phyloP scores from a whole-genome alignment of 208 protist species.

The Leishmania arabica region DNA sequence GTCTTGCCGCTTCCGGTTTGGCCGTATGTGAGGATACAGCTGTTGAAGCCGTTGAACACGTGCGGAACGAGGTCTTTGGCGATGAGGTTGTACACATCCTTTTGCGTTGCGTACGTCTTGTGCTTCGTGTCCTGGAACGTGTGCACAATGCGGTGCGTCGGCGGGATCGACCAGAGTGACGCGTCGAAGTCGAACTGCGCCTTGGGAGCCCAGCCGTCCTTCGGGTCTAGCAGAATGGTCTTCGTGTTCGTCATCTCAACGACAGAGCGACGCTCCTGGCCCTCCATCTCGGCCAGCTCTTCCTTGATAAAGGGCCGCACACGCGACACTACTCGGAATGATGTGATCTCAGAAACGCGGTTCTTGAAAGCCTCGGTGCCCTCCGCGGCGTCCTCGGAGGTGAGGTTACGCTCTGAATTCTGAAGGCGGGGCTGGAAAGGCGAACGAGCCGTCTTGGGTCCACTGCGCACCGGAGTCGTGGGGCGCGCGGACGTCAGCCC shows the following conservation, averaged over 20 bases:
- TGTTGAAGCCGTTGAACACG: slow-evolving; percentile 93
- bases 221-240: slow-evolving; percentile 88
- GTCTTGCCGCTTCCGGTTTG: slow-evolving; percentile 94
- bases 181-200: slow-evolving; percentile 91
- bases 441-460: slow-evolving; percentile 1
- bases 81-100: slow-evolving; percentile 91
- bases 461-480: slow-evolving; percentile 13
- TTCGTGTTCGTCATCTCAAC: slow-evolving; percentile 91
- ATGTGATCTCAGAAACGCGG: slow-evolving; percentile 86
- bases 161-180: slow-evolving; percentile 91
- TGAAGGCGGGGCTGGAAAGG: slow-evolving; percentile 4
- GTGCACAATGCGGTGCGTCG: slow-evolving; percentile 78
- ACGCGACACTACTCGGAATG: slow-evolving; percentile 83
- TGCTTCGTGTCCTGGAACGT: slow-evolving; percentile 83
- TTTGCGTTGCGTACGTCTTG: slow-evolving; percentile 81
- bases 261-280: slow-evolving; percentile 80
- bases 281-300: slow-evolving; percentile 88
- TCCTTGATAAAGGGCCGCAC: slow-evolving; percentile 89
- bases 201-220: slow-evolving; percentile 84
- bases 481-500: slow-evolving; percentile 7
- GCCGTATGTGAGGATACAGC: slow-evolving; percentile 93
- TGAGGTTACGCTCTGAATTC: slow-evolving; percentile 37
- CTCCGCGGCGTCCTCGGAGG: slow-evolving; percentile 57
- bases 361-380: slow-evolving; percentile 75
- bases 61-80: slow-evolving; percentile 92